Base-by-base conservation (phyloP, 805 yeast species). In the Ogataea pilisensis region DNA sequence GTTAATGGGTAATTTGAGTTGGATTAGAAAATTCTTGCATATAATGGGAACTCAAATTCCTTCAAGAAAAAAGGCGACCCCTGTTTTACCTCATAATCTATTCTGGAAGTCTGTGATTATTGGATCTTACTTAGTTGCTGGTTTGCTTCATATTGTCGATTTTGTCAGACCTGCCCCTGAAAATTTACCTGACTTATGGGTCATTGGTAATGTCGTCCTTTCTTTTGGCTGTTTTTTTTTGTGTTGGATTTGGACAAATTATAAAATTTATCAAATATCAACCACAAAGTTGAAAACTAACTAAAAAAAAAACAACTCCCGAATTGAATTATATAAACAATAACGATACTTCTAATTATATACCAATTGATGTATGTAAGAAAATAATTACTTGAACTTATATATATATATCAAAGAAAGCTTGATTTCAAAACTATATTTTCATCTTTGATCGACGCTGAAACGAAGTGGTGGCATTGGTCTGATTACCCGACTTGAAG, bases 191-290 rank as follows among this genome's bases (percentile, higher is more conserved):
- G 97, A 93, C 60, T 50, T 93, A 5, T 87, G 93, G 90, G 86
- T 86, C 0, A 70, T 91, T 19, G 73, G 78, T 3, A 93, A 93
- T 55, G 78, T 83, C 31, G 54, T 81, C 0, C 54, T 89, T 3
- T 83, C 93, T 0, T 89, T 87, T 56, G 83, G 75, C 0, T 85
- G 89, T 44, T 91, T 90, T 53, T 58, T 65, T 0, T 54, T 84
- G 34, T 86, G 86, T 53, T 90, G 89, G 80, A 46, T 88, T n/a
- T 93, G 96, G 96, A 73, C 75, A 28, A 70, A 82, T 52, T 80
- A 72, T 62, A 82, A 74, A 45, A 58, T 79, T 27, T 68, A 57
- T 41, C 56, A 54, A 9, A 41, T 64, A 39, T 49, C 65, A 30
- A 56, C 55, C 8, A 55, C 37, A 22, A 63, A 57, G 41, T 32